Evolutionary conservation across 2,329 filamentous ascomycete genomes (phyloP), one percentile per base, ranked within the genome.

Genomic region (Albifimbria verrucaria): DNA sequence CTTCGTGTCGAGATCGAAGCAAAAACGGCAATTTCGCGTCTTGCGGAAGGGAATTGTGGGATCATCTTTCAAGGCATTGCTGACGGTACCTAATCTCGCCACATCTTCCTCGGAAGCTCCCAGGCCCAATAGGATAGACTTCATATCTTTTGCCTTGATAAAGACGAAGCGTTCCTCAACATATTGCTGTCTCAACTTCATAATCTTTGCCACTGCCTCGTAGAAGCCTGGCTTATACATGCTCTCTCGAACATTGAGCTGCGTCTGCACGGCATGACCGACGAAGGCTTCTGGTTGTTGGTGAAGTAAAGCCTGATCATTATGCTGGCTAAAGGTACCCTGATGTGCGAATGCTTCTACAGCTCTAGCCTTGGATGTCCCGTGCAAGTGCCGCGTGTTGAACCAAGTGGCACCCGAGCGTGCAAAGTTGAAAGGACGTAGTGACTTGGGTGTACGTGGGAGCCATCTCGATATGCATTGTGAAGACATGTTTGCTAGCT

Each of bases 41-140:
- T 54, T 55, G 44, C 65, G 63, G 52, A 60, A 67, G 28, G 59
- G 58, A 3, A 68, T 55, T 3, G 64, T 68, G 11, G 65, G 64
- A 51, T 68, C 65, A 22, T 49, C 41, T 36, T 59, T 52, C 25
- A 66, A 54, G 26, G 47, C 47, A 49, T 66, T 54, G 51, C 61
- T 62, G 36, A 65, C 58, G 2, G 22, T 17, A 45, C 55, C 48
- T 26, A 66, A 47, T 17, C 42, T 41, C 7, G 54, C 52, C 21
- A 66, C 53, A 50, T 66, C 63, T 32, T 64, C 59, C 3, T 61
- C 52, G 18, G 44, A 50, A 21, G 63, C 65, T 2, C 65, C 65
- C 12, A 66, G 59, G 12, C 55, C 59, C 21, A 58, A 49, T 42
- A 61, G 48, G 12, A 66, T 55, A 17, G 55, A 54, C n/a, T 59